Conservation (phyloP, 1,284 basidiomycete species). For the Neolentinus lepideus region DNA sequence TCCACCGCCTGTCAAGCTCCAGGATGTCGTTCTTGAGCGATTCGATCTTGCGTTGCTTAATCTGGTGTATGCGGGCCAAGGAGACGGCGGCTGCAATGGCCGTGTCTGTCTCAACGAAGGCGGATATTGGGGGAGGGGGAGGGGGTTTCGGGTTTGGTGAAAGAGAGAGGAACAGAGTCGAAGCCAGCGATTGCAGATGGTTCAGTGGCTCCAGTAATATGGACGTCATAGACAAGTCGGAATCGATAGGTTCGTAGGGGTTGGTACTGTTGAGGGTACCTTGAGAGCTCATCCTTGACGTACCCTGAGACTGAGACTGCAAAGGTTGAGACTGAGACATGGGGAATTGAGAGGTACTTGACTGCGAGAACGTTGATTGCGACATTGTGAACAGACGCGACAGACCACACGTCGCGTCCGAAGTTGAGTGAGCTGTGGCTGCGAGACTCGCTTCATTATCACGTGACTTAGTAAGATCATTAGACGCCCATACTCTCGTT, state of each 20-base stretch:
- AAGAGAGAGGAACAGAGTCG: conserved; percentile 63
- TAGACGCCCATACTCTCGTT: neutral
- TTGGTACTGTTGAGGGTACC: neutral
- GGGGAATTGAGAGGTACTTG: neutral
- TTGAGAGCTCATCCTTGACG: neutral
- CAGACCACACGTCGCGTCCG: too few relatives aligned
- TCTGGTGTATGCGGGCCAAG: conserved; percentile 64
- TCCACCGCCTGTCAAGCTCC: conserved; percentile 57
- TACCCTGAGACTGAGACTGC: neutral
- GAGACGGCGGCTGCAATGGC: conserved; percentile 55
- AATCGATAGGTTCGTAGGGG: neutral
- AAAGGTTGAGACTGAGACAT: neutral
- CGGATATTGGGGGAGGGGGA: conserved; percentile 49
- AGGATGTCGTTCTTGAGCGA: conserved; percentile 61
- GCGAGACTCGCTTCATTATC: too few relatives aligned
- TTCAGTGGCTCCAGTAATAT: conserved; percentile 58
- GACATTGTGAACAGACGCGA: neutral
- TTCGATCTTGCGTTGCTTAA: conserved; percentile 67
- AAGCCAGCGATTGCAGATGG: conserved; percentile 56
- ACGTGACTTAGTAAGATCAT: too few relatives aligned
- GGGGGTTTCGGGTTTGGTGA: conserved; percentile 59
- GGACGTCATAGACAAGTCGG: conserved; percentile 25
- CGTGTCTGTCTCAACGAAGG: conserved; percentile 56
- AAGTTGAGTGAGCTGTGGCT: neutral
- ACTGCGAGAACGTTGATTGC: neutral